phyloP scores from a whole-genome alignment of 345 rosid genomes.

The Cardamine occulta region DNA sequence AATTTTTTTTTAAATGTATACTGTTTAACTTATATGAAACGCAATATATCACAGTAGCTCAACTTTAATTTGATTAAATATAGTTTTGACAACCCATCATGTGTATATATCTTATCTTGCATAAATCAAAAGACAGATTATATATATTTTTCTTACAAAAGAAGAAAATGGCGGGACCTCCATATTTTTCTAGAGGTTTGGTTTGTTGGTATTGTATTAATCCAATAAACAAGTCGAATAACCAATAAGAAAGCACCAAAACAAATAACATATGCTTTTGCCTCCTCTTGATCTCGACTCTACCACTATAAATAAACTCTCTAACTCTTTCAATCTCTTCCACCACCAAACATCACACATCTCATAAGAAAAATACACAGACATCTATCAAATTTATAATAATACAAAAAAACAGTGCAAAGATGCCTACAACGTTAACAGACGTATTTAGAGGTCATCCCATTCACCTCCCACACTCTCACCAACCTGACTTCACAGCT shows the following conservation, averaged over 20 bases:
- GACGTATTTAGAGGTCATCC: constrained; percentile 59
- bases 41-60: neutral
- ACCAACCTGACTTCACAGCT: constrained; percentile 64
- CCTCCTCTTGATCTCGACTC: constrained; percentile 34
- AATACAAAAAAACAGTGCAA: neutral
- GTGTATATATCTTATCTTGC: constrained; percentile 33
- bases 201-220: constrained; percentile 43
- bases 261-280: constrained; percentile 27
- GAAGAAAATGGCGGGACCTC: constrained; percentile 49
- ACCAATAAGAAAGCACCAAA: constrained; percentile 36
- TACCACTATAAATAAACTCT: constrained; percentile 43
- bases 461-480: constrained; percentile 52
- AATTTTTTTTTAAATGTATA: neutral
- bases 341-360: constrained; percentile 32
- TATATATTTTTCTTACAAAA: constrained; percentile 12
- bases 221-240: constrained; percentile 39
- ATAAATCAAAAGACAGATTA: constrained; percentile 9
- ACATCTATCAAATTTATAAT: neutral
- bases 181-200: constrained; percentile 42
- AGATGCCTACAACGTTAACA: constrained; percentile 51
- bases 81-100: constrained; percentile 31
- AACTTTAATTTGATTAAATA: constrained; percentile 3
- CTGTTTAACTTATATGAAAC: constrained; percentile 17
- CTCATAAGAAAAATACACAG: constrained; percentile 4
- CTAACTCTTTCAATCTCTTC: constrained; percentile 27